Base-by-base conservation (phyloP, 176 grass and related monocot species). In the Dactylis glomerata region DNA sequence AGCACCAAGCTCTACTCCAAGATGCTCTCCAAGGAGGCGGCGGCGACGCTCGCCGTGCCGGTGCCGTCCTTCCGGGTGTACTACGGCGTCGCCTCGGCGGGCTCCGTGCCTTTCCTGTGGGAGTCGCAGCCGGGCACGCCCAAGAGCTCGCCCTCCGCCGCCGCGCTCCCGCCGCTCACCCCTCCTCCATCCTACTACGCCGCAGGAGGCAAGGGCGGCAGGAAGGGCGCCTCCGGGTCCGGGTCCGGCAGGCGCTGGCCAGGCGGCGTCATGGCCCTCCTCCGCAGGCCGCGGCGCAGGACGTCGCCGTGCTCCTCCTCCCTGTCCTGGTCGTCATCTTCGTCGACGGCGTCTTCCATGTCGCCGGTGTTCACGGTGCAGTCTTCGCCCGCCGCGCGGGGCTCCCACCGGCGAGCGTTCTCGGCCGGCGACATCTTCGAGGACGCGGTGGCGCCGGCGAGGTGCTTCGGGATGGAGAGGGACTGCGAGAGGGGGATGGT, bases 21-120 rank as follows among this genome's bases (percentile, higher is more conserved):
- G 86, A 77, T 91, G 77, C 82, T 91, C 1, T 88, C 89, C 85
- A 88, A 91, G 67, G 89, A 91, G 22, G 70, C 66, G 15, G 88
- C 88, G 15, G 77, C 87, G 6, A 45, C 76, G 56, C 64, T 85
- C 10, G 52, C 82, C 27, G 86, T 22, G 64, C 82, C 89, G 52
- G 86, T 11, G 54, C 86, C 89, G 71, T 91, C 89, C 34, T 91
- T 91, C 86, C 81, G 89, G 72, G 89, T 91, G 15, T 91, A 91
- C 89, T 91, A 91, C 81, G 20, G 70, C 41, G 63, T 91, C 3
- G 71, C 85, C 5, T 91, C 89, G 1, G 89, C 86, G 0, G 89
- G 88, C 5, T 86, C 84, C 8, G 88, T 90, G 75, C 88, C 88
- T 8, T 90, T 90, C 68, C 67, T 83, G 23, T 90, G 88, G 88